A percentile compares a stretch with the other conserved stretches of the same genome.
Evolutionary conservation across 108 stramenopile genomes (phyloP).

Genomic region (Mayamaea pseudoterrestris): DNA sequence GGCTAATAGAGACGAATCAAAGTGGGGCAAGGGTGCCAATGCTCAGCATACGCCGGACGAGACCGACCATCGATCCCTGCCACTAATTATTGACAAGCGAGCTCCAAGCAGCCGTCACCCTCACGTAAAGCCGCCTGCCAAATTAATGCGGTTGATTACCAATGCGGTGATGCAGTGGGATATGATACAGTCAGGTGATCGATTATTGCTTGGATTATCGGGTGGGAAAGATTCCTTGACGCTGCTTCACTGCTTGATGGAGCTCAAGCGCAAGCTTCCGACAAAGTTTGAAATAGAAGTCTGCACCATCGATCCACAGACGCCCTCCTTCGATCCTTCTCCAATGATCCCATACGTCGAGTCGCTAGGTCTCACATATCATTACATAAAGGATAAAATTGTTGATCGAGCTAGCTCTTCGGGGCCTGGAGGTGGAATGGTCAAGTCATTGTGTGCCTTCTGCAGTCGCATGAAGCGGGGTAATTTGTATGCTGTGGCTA

Average conservation of each 20-base stretch:
- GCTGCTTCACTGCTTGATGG: conserved; percentile 87
- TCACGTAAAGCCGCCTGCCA: conserved; percentile 66
- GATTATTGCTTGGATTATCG: conserved; percentile 86
- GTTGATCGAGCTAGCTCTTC: conserved; percentile 73
- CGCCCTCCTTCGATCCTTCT: conserved; percentile 93
- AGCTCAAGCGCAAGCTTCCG: conserved; percentile 75
- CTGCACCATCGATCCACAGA: conserved; percentile 96
- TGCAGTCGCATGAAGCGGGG: conserved; percentile 98
- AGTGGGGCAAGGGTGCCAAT: conserved; percentile 9
- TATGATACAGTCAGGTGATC: conserved; percentile 84
- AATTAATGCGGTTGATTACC: conserved; percentile 72
- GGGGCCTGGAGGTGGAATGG: conserved; percentile 79
- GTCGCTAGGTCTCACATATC: conserved; percentile 90
- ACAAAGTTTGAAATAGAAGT: conserved; percentile 89
- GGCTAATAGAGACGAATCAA: conserved; percentile 5
- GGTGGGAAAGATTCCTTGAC: conserved; percentile 97
- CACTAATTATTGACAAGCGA: conserved; percentile 2
- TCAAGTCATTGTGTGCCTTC: conserved; percentile 86
- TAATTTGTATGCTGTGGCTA: conserved; percentile 85
- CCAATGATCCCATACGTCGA: conserved; percentile 94
- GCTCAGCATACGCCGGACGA: too few relatives aligned
- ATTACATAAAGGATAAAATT: conserved; percentile 89
- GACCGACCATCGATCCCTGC: too few relatives aligned
- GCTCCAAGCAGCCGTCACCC: conserved; percentile 15
- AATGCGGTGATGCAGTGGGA: conserved; percentile 86